Evolutionary conservation across 2,329 filamentous ascomycete species (phyloP), one percentile per base, ranked within the genome.

Genomic region (Hypoxylon sp.): DNA sequence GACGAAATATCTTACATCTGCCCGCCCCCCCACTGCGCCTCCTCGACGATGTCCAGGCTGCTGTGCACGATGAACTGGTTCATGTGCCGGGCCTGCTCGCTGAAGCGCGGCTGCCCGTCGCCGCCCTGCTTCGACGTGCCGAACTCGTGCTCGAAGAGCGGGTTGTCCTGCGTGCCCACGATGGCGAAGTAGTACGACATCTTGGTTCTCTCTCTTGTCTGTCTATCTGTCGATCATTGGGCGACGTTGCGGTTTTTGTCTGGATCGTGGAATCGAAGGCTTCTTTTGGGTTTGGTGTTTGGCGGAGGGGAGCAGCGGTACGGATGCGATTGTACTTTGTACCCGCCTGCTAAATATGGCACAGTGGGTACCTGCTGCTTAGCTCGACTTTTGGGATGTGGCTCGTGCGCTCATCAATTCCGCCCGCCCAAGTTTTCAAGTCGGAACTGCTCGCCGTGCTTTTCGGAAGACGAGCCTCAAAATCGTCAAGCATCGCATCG

Each of bases 181-280:
- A 99, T 97, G 72, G 91, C 91, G 78, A 99, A 98, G 81, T 97
- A 97, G 83, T 98, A 99, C 59, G 93, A 97, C 95, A 98, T 98
- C 55, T 67, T 61, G n/a, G n/a, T 60, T 60, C 69, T 70, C 69
- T 75, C 66, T 52, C 48, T 13, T 24, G 43, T 23, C 20, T 29
- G 29, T 23, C 29, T 68, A 67, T 62, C 58, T 63, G 56, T 68
- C 62, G 48, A 67, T 42, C 66, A 69, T 67, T 62, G 65, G n/a
- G 60, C 48, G 51, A 55, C 43, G 20, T 10, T 15, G 15, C 33
- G 3, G 13, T 43, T 46, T 24, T 13, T 54, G 13, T 26, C 21
- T 8, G 9, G 21, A 21, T 40, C 18, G 18, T 7, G 4, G 37
- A 21, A 40, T 23, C 24, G 37, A 4, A 38, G 13, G 18, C 15